phyloP scores from a whole-genome alignment of 768 basidiomycete genomes.

The Kwoniella heveanensis region DNA sequence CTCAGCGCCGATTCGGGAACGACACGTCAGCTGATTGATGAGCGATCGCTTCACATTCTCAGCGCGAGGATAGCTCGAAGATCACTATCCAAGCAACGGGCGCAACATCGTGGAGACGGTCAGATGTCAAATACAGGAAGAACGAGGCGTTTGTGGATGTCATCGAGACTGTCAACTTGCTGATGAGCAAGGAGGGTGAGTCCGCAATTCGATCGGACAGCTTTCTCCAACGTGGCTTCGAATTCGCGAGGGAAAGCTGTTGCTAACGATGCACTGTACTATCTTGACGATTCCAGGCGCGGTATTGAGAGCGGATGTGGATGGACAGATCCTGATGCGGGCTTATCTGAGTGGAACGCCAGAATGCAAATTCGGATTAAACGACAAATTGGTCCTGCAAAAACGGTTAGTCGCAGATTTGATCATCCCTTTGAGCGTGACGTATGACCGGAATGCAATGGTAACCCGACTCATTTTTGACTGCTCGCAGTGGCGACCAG shows the following conservation, averaged over 20 bases:
- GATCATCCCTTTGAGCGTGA: too few species aligned
- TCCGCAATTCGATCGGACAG: neutral
- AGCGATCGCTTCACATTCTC: neutral
- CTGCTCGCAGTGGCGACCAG: slow-evolving; percentile 32
- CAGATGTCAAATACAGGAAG: slow-evolving; percentile 98
- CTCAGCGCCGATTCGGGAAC: neutral
- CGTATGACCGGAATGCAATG: too few species aligned
- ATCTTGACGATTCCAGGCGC: slow-evolving; percentile 64
- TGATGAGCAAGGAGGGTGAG: slow-evolving; percentile 94
- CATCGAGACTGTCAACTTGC: slow-evolving; percentile 90
- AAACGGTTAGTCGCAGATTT: slow-evolving; percentile 71
- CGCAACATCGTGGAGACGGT: slow-evolving; percentile 90
- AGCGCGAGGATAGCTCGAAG: slow-evolving; percentile 92
- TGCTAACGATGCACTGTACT: neutral
- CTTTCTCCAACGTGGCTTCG: neutral
- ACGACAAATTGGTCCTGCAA: slow-evolving; percentile 97
- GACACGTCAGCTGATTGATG: slow-evolving; percentile 3
- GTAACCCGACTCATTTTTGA: too few species aligned
- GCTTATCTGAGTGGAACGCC: slow-evolving; percentile 96
- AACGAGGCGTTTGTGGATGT: slow-evolving; percentile 99
- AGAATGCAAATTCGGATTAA: slow-evolving; percentile 97
- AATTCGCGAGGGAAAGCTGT: neutral
- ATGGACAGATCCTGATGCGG: slow-evolving; percentile 96
- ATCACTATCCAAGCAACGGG: slow-evolving; percentile 98
- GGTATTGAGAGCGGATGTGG: slow-evolving; percentile 90